A percentile compares a stretch with the other conserved stretches of the same genome.
phyloP scores from a whole-genome alignment of 805 yeast genomes.

The Ogataea naganishii region DNA sequence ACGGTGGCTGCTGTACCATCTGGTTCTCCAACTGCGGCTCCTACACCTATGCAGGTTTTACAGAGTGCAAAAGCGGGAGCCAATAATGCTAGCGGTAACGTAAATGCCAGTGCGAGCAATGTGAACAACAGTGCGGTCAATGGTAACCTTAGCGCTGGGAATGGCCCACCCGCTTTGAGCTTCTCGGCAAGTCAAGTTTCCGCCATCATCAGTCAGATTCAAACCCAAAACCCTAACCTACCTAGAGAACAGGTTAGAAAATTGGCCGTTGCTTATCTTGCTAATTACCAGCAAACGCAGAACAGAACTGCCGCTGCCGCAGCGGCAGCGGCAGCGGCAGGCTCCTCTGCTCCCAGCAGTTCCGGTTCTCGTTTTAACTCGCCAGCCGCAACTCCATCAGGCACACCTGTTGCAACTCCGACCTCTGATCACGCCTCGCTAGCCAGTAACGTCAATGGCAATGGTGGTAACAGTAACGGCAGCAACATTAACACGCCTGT shows the following conservation, averaged over 20 bases:
- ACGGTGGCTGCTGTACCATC: conserved; percentile 2
- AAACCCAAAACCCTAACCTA: conserved; percentile 54
- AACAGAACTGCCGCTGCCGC: conserved; percentile 23
- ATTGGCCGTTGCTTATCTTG: conserved; percentile 55
- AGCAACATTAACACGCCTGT: conserved; percentile 3
- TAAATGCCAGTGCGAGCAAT: not conserved
- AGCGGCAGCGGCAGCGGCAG: conserved; percentile 14
- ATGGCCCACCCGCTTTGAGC: no score
- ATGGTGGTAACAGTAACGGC: conserved; percentile 3
- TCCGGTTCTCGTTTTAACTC: conserved; percentile 15
- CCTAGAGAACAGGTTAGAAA: conserved; percentile 58
- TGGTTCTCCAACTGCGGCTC: conserved; percentile 8
- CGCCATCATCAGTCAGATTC: conserved; percentile 55
- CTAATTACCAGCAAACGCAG: conserved; percentile 45
- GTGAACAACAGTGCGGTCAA: not conserved
- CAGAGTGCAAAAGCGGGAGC: conserved; percentile 3
- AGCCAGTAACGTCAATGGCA: not conserved
- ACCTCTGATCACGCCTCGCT: not conserved
- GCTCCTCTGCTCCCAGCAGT: conserved; percentile 13
- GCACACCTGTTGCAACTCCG: conserved; percentile 4
- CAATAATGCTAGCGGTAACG: not conserved
- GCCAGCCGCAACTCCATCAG: conserved; percentile 16
- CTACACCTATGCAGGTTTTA: conserved; percentile 18
- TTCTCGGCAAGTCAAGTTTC: conserved; percentile 59
- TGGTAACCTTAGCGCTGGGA: not conserved